Evolutionary conservation across 1,284 basidiomycete genomes (phyloP), one percentile per base, ranked within the genome.

Genomic region (Mycena citricolor): DNA sequence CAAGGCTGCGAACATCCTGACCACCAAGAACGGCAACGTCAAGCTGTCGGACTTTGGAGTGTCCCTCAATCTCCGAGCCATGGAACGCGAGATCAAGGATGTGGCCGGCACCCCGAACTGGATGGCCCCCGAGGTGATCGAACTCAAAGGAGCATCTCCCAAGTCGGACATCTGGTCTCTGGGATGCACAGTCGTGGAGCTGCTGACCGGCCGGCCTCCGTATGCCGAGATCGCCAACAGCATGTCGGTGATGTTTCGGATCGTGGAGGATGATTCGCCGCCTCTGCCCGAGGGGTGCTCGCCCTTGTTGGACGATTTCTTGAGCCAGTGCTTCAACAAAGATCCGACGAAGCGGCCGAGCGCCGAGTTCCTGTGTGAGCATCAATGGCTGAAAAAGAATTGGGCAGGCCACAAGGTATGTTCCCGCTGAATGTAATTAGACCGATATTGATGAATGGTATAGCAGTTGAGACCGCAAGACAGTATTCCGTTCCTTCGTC

Each of bases 21-120:
- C 95, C 39, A 97, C 97, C 47, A 91, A 93, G 69, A 91, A 86
- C 46, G 95, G 95, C 24, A 97, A 99, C 63, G 90, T 98, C 66
- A 99, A 99, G 69, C 77, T 99, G 10, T 94, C 95, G 24, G 95
- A 99, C 66, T 98, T 99, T 66, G 95, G 95, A 48, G 90, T 99
- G 11, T 97, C 94, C n/a, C 88, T 97, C 39, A 97, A 97, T 52
- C 86, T 99, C 67, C 90, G 95, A 56, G 95, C 94, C 0, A 84
- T 98, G 74, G 93, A 94, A 56, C 74, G 87, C 36, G 90, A 92
- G 64, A 82, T 82, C 59, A 87, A 91, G 62, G 82, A 87, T 56
- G 88, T 94, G 10, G 90, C 91, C 5, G 94, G 94, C 10, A 97
- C 94, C 5, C 94, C 94, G 4, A 95, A 97, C 59, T 97, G 94